Evolutionary conservation across 2,329 filamentous ascomycete genomes (phyloP).

Genomic region (Sporothrix luriei): DNA sequence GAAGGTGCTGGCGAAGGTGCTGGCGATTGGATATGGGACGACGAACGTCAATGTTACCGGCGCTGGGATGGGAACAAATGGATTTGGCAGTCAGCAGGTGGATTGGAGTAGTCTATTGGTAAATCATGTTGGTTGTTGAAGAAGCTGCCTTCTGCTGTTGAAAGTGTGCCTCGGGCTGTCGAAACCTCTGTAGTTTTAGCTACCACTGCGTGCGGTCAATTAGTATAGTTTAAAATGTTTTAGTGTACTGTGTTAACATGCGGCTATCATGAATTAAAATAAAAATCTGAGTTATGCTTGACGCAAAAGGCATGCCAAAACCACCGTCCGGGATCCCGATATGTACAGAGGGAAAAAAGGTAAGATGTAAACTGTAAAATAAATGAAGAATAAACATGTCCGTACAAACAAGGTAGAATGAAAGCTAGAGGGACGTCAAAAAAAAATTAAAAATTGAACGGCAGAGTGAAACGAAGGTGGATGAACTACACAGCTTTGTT

Average conservation of each 20-base stretch:
- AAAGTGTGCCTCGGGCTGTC: too few species aligned
- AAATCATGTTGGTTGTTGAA: too few species aligned
- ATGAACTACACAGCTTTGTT: not conserved
- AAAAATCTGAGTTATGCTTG: conserved; percentile 2
- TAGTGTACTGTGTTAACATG: not conserved
- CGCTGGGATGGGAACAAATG: too few species aligned
- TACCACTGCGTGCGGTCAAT: too few species aligned
- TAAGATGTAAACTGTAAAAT: not conserved
- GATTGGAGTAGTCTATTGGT: too few species aligned
- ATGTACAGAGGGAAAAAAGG: conserved; percentile 2
- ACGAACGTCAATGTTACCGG: too few species aligned
- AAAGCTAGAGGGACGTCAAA: not conserved
- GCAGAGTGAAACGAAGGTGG: not conserved
- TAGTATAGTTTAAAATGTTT: not conserved
- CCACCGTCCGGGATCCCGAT: not conserved
- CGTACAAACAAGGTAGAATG: not conserved
- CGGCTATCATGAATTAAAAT: not conserved
- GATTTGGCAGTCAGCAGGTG: too few species aligned
- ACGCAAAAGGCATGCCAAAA: conserved; percentile 15
- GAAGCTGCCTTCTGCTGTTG: too few species aligned
- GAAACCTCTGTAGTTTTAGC: too few species aligned
- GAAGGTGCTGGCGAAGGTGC: too few species aligned
- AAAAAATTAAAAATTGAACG: not conserved
- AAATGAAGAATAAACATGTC: not conserved
- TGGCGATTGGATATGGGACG: too few species aligned